phyloP scores from a whole-genome alignment of 805 yeast genomes.

The Suhomyces canberraensis region DNA sequence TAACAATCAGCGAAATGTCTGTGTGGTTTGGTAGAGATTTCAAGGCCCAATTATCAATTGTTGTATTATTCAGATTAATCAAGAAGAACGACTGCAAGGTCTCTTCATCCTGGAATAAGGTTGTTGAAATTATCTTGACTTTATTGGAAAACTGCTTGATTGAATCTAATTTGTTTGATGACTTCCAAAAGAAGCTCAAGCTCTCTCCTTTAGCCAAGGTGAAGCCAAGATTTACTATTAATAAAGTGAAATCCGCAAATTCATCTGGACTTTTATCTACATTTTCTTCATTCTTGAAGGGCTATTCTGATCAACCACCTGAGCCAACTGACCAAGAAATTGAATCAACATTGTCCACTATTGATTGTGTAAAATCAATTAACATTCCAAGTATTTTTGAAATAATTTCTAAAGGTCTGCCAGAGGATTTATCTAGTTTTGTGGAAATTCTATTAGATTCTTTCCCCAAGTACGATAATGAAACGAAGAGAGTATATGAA shows the following conservation, averaged over 20 bases:
- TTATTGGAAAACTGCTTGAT: conserved; percentile 72
- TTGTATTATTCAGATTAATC: conserved; percentile 76
- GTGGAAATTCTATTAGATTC: conserved; percentile 23
- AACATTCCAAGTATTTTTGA: conserved; percentile 55
- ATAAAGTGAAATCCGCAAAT: conserved; percentile 59
- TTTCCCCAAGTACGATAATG: conserved; percentile 25
- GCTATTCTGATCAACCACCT: conserved; percentile 77
- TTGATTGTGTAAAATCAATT: conserved; percentile 78
- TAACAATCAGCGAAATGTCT: conserved; percentile 78
- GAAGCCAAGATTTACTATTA: conserved; percentile 63
- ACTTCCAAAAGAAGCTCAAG: conserved; percentile 56
- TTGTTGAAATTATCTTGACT: conserved; percentile 57
- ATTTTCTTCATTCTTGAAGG: conserved; percentile 86
- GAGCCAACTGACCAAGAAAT: conserved; percentile 95
- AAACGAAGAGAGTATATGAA: conserved; percentile 41
- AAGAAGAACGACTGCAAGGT: conserved; percentile 53
- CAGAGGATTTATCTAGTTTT: conserved; percentile 32
- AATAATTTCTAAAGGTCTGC: conserved; percentile 39
- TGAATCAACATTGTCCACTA: conserved; percentile 75
- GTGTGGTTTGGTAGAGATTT: conserved; percentile 86
- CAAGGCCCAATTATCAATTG: conserved; percentile 86
- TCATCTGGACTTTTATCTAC: conserved; percentile 84
- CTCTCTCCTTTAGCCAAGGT: conserved; percentile 58
- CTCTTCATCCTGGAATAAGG: conserved; percentile 56
- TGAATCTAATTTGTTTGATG: conserved; percentile 56